These are phyloP conservation scores for Fusarium subtropicale DNA, from an alignment of 2,329 filamentous ascomycete species.

Conservation along the genomic window DNA sequence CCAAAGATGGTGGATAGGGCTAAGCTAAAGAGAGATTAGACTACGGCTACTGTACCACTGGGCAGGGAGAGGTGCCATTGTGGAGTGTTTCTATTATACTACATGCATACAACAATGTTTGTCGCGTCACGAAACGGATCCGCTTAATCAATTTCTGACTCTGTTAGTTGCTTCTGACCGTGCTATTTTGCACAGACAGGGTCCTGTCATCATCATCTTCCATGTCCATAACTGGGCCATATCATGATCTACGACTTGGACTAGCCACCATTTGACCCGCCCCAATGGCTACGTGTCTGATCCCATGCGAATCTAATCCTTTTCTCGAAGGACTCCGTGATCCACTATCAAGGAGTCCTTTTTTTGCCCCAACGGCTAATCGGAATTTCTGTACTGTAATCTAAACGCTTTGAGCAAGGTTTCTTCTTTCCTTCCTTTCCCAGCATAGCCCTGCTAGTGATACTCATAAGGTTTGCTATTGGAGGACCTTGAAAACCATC, in stretches of 20 bases:
- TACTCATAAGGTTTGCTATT: background rate
- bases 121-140: background rate
- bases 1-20: background rate
- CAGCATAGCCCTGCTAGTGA: background rate
- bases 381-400: background rate
- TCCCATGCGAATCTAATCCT: background rate
- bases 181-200: background rate
- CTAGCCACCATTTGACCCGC: background rate
- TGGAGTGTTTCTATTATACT: background rate
- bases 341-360: background rate
- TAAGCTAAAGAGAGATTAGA: background rate
- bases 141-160: background rate
- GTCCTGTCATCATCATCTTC: background rate
- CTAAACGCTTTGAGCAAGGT: background rate
- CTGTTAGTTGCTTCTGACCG: background rate
- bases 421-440: background rate
- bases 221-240: background rate
- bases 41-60: background rate
- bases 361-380: background rate
- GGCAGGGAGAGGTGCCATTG: background rate
- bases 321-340: background rate
- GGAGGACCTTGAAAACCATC: background rate
- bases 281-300: background rate
- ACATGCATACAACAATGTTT: background rate
- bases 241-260: background rate